Evolutionary conservation across 768 basidiomycete genomes (phyloP), one percentile per base, ranked within the genome.

Genomic region (Asterophora parasitica): DNA sequence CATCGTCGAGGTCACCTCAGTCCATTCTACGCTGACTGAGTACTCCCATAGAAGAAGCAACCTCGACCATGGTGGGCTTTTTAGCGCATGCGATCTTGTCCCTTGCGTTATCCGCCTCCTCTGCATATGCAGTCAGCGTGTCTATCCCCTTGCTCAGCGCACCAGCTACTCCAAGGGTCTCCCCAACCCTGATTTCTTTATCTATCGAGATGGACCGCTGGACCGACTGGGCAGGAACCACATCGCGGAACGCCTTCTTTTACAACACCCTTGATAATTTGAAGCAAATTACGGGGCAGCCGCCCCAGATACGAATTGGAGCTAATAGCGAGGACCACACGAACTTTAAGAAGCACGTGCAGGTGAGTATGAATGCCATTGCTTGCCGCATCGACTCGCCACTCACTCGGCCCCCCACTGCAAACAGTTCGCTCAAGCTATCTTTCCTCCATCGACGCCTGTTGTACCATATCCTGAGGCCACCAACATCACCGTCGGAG

Each of bases 201-300:
- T 85, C 83, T 27, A 76, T 85, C 45, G 85, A 85, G 58, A 78
- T 83, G 60, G 83, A 86, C 54, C 69, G 79, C 26, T 86, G 82
- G 83, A 66, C 71, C 8, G 83, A 85, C 51, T 88, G 84, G 83
- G 65, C 63, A 12, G 84, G 85, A 2, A 63, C 64, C 11, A 70
- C 69, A 4, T 62, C 70, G 0, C 67, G 65, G 15, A 85, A 87
- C 56, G 49, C 70, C 13, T 85, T 84, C 61, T 77, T 81, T 48
- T 72, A 71, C 68, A 83, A 79, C 50, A 72, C 76, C 8, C 67
- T 86, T 37, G 65, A 75, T 43, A 83, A 83, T 58, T 60, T 83
- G 46, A 75, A 65, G 20, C 52, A 60, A 15, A 64, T 83, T 23
- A 75, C 79, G 5, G 77, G 81, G 0, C 58, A 62, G 11, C 70